phyloP scores from a whole-genome alignment of 257 asterid genomes.

The Jacaranda copaia region DNA sequence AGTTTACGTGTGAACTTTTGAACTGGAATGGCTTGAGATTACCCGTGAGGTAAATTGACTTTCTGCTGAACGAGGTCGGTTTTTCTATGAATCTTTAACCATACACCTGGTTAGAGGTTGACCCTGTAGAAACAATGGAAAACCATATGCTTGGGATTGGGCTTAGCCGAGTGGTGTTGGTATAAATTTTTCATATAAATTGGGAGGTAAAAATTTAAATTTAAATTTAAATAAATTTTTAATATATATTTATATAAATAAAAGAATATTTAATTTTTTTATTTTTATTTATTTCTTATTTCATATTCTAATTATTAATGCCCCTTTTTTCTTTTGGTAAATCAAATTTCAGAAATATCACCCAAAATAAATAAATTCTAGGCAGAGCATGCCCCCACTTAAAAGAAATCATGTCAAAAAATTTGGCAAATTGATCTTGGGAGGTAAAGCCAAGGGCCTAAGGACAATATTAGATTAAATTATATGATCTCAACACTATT shows the following conservation, averaged over 20 bases:
- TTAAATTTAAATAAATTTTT: too few relatives aligned
- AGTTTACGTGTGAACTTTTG: constrained; percentile 65
- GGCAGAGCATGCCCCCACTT: too few relatives aligned
- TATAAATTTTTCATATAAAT: too few relatives aligned
- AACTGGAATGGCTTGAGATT: constrained; percentile 63
- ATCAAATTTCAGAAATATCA: background rate
- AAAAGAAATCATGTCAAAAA: too few relatives aligned
- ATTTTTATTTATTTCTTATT: background rate
- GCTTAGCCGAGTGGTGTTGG: too few relatives aligned
- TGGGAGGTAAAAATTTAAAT: too few relatives aligned
- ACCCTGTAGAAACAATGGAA: background rate
- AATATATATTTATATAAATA: too few relatives aligned
- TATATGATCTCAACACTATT: too few relatives aligned
- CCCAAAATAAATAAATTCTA: background rate
- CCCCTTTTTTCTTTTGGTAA: background rate
- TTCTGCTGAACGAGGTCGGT: constrained; percentile 33
- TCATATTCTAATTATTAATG: background rate
- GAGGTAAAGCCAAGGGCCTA: too few relatives aligned
- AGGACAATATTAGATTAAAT: too few relatives aligned
- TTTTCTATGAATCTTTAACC: constrained; percentile 47
- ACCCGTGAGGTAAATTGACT: constrained; percentile 69
- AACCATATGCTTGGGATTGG: background rate
- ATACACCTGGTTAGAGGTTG: constrained; percentile 54
- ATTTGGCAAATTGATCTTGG: too few relatives aligned
- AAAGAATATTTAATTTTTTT: too few relatives aligned